phyloP scores from a whole-genome alignment of 2,329 filamentous ascomycete genomes.

The Berkeleyomyces basicola region DNA sequence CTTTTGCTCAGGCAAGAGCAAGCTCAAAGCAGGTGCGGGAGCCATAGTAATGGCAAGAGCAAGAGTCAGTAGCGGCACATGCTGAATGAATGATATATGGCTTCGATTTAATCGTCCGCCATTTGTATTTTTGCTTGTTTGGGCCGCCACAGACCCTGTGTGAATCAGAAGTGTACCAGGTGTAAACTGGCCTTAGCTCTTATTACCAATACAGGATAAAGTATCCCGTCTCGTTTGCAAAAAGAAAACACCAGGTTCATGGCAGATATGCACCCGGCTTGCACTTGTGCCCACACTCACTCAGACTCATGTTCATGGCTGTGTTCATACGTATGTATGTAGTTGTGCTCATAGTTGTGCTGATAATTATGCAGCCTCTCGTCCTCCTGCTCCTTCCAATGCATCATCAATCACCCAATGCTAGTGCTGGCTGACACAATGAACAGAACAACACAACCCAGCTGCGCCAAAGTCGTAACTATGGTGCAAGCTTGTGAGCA shows the following conservation, averaged over 20 bases:
- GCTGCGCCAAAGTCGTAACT: background rate
- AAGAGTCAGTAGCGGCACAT: background rate
- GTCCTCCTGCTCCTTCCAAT: background rate
- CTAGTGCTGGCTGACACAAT: constrained; percentile 1
- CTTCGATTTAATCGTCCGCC: background rate
- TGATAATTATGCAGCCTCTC: background rate
- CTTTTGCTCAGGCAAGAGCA: background rate
- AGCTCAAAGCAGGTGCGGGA: no score
- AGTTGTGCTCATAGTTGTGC: background rate
- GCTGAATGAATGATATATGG: background rate
- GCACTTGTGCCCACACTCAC: no score
- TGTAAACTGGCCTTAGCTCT: background rate
- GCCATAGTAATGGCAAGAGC: background rate
- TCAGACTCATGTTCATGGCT: background rate
- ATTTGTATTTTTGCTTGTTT: background rate
- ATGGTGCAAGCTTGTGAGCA: background rate
- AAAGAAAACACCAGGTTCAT: background rate
- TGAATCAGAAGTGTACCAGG: background rate
- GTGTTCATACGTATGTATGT: background rate
- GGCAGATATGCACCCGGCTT: background rate
- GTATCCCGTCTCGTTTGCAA: no score
- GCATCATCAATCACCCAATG: constrained; percentile 5
- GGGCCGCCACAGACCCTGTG: background rate
- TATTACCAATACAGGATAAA: no score
- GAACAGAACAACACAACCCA: background rate